phyloP scores from a whole-genome alignment of 2,329 filamentous ascomycete genomes.

The Fusarium acutatum region DNA sequence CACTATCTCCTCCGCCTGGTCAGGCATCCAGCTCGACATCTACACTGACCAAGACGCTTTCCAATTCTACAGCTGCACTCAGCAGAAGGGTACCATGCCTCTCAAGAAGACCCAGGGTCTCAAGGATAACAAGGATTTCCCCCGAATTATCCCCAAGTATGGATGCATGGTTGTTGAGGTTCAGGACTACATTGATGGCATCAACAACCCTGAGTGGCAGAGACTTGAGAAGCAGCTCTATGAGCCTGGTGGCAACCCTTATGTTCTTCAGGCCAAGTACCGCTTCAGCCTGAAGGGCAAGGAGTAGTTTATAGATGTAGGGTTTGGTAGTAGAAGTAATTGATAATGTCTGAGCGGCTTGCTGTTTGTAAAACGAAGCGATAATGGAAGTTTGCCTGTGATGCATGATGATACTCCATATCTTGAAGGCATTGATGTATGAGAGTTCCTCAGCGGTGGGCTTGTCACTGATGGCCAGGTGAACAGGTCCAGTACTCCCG shows the following conservation, averaged over 20 bases:
- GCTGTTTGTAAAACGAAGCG: too few relatives aligned
- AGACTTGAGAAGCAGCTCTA: slow-evolving; percentile 69
- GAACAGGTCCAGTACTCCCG: background rate
- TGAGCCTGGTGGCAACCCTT: slow-evolving; percentile 66
- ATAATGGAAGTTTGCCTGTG: background rate
- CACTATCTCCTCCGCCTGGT: slow-evolving; percentile 75
- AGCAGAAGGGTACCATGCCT: slow-evolving; percentile 75
- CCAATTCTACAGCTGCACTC: slow-evolving; percentile 87
- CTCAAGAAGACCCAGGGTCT: slow-evolving; percentile 77
- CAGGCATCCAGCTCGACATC: slow-evolving; percentile 84
- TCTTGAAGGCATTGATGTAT: background rate
- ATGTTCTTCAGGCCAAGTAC: slow-evolving; percentile 70
- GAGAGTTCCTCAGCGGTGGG: accelerated
- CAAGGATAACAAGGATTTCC: slow-evolving; percentile 60
- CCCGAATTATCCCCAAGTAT: slow-evolving; percentile 74
- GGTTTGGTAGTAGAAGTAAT: background rate
- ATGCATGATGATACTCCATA: accelerated
- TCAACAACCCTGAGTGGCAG: slow-evolving; percentile 91
- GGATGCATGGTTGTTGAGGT: slow-evolving; percentile 92
- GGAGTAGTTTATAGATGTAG: background rate
- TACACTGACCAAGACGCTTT: slow-evolving; percentile 86
- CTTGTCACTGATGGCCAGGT: background rate
- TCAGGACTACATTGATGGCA: slow-evolving; percentile 91
- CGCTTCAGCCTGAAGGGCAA: slow-evolving; percentile 61
- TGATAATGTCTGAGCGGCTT: background rate